phyloP scores from a whole-genome alignment of 306 rosid genomes.

The Cicer cuneatum region DNA sequence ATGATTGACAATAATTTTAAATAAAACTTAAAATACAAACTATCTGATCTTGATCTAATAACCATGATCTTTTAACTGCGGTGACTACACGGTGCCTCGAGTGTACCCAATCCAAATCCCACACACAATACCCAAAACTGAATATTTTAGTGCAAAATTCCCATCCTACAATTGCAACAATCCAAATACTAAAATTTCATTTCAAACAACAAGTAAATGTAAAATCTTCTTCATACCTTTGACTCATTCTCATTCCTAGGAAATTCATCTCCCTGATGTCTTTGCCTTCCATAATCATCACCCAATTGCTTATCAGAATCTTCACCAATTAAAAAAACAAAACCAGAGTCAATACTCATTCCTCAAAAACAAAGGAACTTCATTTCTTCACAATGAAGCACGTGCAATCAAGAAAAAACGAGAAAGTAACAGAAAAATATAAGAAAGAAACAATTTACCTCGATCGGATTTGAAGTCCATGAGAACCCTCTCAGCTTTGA shows the following conservation, averaged over 20 bases:
- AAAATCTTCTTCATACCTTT: slow-evolving; percentile 56
- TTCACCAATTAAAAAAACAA: slow-evolving; percentile 50
- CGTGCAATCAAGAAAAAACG: neutral
- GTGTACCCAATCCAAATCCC: neutral
- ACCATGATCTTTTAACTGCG: neutral
- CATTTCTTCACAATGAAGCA: slow-evolving; percentile 35
- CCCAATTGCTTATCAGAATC: slow-evolving; percentile 65
- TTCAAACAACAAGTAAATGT: slow-evolving; percentile 2
- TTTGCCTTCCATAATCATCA: slow-evolving; percentile 41
- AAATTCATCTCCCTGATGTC: slow-evolving; percentile 44
- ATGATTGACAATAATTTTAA: neutral
- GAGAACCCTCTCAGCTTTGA: slow-evolving; percentile 88
- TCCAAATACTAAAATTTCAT: slow-evolving; percentile 13
- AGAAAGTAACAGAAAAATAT: neutral
- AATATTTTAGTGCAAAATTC: slow-evolving; percentile 4
- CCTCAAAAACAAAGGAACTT: slow-evolving; percentile 34
- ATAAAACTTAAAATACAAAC: neutral
- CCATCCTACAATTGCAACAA: slow-evolving; percentile 28
- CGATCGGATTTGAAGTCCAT: slow-evolving; percentile 79
- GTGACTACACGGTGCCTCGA: neutral
- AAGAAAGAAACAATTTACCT: slow-evolving; percentile 42
- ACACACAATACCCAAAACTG: neutral
- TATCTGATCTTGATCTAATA: neutral
- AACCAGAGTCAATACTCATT: slow-evolving; percentile 35
- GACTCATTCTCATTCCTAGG: slow-evolving; percentile 49